Percentiles rank a stretch among this genome's conserved stretches.
phyloP scores from a whole-genome alignment of 495 filamentous ascomycete genomes.

The Annulohypoxylon bovei region DNA sequence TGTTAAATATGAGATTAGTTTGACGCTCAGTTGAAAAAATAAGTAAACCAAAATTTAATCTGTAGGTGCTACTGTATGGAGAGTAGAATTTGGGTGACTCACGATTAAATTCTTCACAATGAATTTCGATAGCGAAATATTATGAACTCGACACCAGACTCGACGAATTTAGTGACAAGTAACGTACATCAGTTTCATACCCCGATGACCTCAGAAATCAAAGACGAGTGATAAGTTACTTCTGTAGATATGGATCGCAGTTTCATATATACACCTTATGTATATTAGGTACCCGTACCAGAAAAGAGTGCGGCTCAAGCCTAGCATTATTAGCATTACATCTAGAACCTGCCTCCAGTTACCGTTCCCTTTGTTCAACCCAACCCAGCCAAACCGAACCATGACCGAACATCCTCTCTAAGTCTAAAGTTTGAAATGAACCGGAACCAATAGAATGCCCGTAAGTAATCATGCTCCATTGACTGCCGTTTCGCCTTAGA shows the following conservation, averaged over 20 bases:
- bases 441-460: neutral
- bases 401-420: neutral
- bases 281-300: neutral
- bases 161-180: neutral
- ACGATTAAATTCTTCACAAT: neutral
- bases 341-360: neutral
- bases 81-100: neutral
- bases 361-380: neutral
- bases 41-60: neutral
- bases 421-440: neutral
- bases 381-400: neutral
- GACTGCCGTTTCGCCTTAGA: neutral
- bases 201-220: neutral
- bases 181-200: neutral
- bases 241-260: neutral
- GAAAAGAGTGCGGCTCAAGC: neutral
- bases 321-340: conserved; percentile 9
- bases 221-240: neutral
- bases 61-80: neutral
- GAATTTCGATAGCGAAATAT: neutral
- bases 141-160: neutral
- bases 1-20: neutral
- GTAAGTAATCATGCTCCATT: neutral
- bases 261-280: neutral
- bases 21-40: neutral